Evolutionary conservation across 495 filamentous ascomycete species (phyloP).

Genomic region (Annulohypoxylon moriforme): DNA sequence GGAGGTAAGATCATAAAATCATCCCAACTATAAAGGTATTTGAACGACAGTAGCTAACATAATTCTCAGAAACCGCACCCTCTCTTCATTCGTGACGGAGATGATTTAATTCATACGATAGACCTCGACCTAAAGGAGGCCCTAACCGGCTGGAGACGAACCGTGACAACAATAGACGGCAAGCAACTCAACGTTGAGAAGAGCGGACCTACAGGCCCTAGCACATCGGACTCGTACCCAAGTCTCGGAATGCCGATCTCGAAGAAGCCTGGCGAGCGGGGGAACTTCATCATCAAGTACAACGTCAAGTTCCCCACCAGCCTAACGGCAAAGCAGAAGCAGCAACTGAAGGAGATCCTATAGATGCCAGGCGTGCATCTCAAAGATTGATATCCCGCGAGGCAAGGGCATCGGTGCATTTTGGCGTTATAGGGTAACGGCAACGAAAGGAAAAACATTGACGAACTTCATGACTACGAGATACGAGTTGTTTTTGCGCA

Average conservation of each 20-base stretch:
- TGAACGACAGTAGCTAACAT: constrained; percentile 27
- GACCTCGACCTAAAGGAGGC: constrained; percentile 93
- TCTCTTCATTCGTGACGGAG: constrained; percentile 83
- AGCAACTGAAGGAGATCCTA: constrained; percentile 79
- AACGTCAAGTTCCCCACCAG: constrained; percentile 89
- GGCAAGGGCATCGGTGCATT: constrained; percentile 28
- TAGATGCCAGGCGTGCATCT: constrained; percentile 32
- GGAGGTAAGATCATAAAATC: constrained; percentile 73
- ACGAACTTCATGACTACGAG: constrained; percentile 39
- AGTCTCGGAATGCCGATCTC: constrained; percentile 89
- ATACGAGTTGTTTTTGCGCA: constrained; percentile 20
- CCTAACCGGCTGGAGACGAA: constrained; percentile 92
- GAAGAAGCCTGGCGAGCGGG: constrained; percentile 84
- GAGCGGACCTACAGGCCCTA: constrained; percentile 85
- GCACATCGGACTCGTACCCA: constrained; percentile 82
- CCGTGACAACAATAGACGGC: constrained; percentile 92
- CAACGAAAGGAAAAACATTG: constrained; percentile 23
- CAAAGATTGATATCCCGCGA: constrained; percentile 11
- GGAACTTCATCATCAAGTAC: constrained; percentile 88
- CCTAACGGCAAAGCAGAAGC: constrained; percentile 80
- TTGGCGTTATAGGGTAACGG: constrained; percentile 36
- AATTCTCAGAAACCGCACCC: constrained; percentile 80
- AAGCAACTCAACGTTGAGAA: constrained; percentile 81
- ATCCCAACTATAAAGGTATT: neutral
- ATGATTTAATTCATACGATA: constrained; percentile 81